Evolutionary conservation across 805 yeast genomes (phyloP).

Genomic region (Cyberlindnera petersonii): DNA sequence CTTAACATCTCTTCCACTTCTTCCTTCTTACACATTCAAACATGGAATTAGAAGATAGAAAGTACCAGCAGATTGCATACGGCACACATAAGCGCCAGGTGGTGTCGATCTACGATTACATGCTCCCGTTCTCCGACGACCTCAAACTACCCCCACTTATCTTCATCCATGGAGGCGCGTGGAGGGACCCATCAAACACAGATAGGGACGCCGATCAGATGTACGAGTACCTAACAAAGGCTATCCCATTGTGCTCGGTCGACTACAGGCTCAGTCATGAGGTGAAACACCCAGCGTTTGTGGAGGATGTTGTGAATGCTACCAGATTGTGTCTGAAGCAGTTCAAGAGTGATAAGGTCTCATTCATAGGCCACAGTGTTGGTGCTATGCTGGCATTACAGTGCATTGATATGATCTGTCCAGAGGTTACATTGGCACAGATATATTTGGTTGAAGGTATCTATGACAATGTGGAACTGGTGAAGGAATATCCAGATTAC

Average conservation of each 20-base stretch:
- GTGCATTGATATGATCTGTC: slow-evolving; percentile 4
- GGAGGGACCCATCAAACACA: slow-evolving; percentile 71
- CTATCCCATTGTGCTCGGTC: slow-evolving; percentile 30
- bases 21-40: no score
- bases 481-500: slow-evolving; percentile 62
- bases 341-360: slow-evolving; percentile 18
- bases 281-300: slow-evolving; percentile 56
- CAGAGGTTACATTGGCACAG: slow-evolving; percentile 17
- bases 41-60: background rate
- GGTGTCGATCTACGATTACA: slow-evolving; percentile 12
- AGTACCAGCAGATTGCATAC: slow-evolving; percentile 3
- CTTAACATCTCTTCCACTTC: no score
- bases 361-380: slow-evolving; percentile 70
- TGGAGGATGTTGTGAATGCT: slow-evolving; percentile 50
- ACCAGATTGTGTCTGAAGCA: slow-evolving; percentile 9
- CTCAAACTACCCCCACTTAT: slow-evolving; percentile 35
- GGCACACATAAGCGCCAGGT: slow-evolving; percentile 15
- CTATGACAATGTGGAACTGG: slow-evolving; percentile 46
- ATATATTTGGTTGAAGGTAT: slow-evolving; percentile 64
- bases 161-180: slow-evolving; percentile 85
- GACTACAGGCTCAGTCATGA: slow-evolving; percentile 70
- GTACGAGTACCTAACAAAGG: slow-evolving; percentile 16
- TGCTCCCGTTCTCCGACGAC: slow-evolving; percentile 8
- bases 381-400: slow-evolving; percentile 53
- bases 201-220: slow-evolving; percentile 47